Evolutionary conservation across 2,329 filamentous ascomycete genomes (phyloP), one percentile per base, ranked within the genome.

Genomic region (Daldinia sp.): DNA sequence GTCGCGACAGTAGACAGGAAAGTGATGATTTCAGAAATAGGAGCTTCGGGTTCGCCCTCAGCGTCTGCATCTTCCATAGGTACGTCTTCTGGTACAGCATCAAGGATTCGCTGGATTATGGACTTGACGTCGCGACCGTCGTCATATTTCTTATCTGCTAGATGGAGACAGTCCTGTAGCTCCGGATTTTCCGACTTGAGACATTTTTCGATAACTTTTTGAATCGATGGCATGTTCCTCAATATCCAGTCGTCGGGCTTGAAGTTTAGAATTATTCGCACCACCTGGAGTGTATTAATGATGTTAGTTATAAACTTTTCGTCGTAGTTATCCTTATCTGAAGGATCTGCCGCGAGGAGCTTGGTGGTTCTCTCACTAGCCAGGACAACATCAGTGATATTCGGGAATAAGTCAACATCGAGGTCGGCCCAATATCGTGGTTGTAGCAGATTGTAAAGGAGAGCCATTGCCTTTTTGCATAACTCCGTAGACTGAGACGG

Each of bases 211-310:
- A 98, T 82, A 12, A 98, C 88, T 77, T 93, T 97, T 78, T 98
- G 93, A 30, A 98, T 86, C 30, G 89, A 84, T 0, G 90, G 81
- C 74, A 97, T 87, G 71, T 93, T 93, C 74, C 89, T 89, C 59
- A 94, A 82, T 41, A 98, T 90, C 96, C 96, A 99, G 2, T 97
- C 93, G 75, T 97, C 91, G 0, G 92, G 85, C 79, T 97, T 97
- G 70, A 91, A 90, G 74, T 96, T 93, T 66, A 98, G 85, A 54
- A 99, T 90, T 66, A 98, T 92, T 54, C 95, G 92, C 67, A 99
- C 85, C 44, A 98, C 92, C 78, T 98, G 94, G 13, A 99, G 86
- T 1, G 94, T 94, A 78, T 99, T 99, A 81, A 99, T 89, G 80
- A 97, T 95, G 70, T 91, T 90, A 0, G 93, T 97, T 46, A 92